phyloP scores from a whole-genome alignment of 768 basidiomycete species.

The Dictyophora rubrovolvata region DNA sequence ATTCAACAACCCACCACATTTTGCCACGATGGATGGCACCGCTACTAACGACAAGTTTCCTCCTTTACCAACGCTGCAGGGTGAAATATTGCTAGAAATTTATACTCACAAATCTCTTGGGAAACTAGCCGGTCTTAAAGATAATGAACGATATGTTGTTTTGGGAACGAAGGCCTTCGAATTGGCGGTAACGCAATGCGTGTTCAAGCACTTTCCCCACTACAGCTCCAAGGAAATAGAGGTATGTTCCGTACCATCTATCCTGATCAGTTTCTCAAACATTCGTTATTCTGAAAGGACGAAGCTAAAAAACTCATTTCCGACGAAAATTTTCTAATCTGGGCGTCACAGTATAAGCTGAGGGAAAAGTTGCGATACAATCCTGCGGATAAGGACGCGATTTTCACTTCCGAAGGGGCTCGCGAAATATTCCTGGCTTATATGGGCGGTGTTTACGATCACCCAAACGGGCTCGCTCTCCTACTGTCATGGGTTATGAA shows the following conservation, averaged over 20 bases:
- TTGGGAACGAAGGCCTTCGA: conserved; percentile 46
- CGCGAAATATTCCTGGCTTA: conserved; percentile 48
- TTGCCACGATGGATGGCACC: background rate
- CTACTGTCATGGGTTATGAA: conserved; percentile 45
- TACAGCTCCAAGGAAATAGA: conserved; percentile 31
- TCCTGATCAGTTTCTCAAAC: background rate
- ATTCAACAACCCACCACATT: background rate
- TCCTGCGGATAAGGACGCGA: conserved; percentile 25
- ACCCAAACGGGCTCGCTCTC: conserved; percentile 33
- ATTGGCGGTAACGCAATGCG: conserved; percentile 39
- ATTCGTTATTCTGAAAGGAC: conserved; percentile 14
- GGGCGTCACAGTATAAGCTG: conserved; percentile 44
- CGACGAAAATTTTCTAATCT: conserved; percentile 31
- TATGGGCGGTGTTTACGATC: conserved; percentile 56
- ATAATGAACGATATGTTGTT: conserved; percentile 47
- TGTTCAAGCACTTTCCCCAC: conserved; percentile 37
- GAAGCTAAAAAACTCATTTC: conserved; percentile 24
- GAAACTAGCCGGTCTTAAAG: conserved; percentile 27
- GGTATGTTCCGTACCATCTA: conserved; percentile 23
- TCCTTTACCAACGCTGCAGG: background rate
- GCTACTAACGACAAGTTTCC: background rate
- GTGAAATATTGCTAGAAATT: conserved; percentile 50
- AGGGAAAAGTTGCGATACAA: conserved; percentile 43
- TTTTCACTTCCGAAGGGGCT: conserved; percentile 34
- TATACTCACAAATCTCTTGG: conserved; percentile 46